A percentile compares a stretch with the other conserved stretches of the same genome.
These are phyloP conservation scores for Candida corydali DNA, from an alignment of 805 yeast species.

Conservation along the genomic window DNA sequence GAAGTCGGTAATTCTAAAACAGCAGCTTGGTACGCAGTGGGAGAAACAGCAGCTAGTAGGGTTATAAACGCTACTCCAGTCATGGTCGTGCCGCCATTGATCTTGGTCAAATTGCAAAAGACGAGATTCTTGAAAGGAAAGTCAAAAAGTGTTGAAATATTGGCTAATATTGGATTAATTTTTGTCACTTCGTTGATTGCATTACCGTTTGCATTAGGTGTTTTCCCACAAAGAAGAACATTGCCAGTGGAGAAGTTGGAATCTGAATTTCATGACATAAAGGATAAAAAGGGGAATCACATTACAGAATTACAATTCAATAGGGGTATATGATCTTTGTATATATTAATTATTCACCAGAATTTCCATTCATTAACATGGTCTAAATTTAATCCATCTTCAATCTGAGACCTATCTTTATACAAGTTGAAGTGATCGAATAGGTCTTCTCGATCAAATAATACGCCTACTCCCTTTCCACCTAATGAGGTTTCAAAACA, in stretches of 20 bases:
- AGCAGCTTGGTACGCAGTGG: conserved; percentile 92
- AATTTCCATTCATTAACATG: conserved; percentile 49
- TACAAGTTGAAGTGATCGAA: conserved; percentile 34
- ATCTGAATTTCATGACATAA: conserved; percentile 53
- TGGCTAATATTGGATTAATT: conserved; percentile 81
- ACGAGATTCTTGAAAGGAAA: conserved; percentile 60
- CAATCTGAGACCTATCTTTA: conserved; percentile 44
- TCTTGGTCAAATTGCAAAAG: conserved; percentile 74
- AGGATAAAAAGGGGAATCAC: conserved; percentile 55
- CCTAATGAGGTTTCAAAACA: conserved; percentile 80
- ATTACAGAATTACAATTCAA: conserved; percentile 74
- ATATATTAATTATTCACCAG: conserved; percentile 43
- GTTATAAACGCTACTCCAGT: conserved; percentile 96
- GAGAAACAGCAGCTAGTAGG: conserved; percentile 93
- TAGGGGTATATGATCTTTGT: conserved; percentile 80
- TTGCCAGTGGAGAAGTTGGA: conserved; percentile 63
- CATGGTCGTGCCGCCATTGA: conserved; percentile 93
- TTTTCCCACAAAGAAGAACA: conserved; percentile 85
- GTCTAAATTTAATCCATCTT: conserved; percentile 42
- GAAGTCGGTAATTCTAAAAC: conserved; percentile 66
- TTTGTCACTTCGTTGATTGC: conserved; percentile 81
- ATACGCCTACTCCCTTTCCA: conserved; percentile 79
- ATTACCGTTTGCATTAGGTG: conserved; percentile 91
- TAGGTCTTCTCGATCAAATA: conserved; percentile 20
- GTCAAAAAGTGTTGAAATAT: conserved; percentile 58